phyloP scores from a whole-genome alignment of 805 yeast species.

The Yarrowia sp. region DNA sequence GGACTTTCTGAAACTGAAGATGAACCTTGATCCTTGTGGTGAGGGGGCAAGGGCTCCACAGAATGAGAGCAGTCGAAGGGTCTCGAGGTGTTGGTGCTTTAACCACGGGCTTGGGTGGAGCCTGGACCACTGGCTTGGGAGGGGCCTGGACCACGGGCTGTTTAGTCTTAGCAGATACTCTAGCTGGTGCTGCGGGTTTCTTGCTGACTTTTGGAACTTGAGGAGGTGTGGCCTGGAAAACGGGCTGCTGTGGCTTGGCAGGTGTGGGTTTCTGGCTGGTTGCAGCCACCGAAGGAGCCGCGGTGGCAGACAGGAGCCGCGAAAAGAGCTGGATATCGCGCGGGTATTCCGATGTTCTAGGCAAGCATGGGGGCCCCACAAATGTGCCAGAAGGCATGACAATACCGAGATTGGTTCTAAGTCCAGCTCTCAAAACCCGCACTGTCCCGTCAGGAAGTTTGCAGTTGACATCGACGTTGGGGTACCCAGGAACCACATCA shows the following conservation, averaged over 20 bases:
- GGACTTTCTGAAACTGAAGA: too few relatives aligned
- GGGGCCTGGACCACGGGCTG: neutral
- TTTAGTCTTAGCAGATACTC: neutral
- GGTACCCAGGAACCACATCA: neutral
- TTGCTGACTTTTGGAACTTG: too few relatives aligned
- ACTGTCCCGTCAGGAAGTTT: neutral
- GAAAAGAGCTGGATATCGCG: too few relatives aligned
- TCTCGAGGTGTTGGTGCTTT: neutral
- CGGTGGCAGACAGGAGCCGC: neutral
- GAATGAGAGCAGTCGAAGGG: neutral
- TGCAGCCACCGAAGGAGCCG: neutral
- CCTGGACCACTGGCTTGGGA: neutral
- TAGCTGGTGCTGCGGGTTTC: neutral
- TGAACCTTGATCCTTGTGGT: neutral
- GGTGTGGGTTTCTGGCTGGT: neutral
- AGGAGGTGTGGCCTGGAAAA: too few relatives aligned
- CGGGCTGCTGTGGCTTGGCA: neutral
- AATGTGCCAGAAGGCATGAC: neutral
- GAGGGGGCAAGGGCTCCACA: neutral
- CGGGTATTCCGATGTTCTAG: too few relatives aligned
- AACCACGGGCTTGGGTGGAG: neutral
- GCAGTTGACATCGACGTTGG: neutral
- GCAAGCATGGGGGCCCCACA: too few relatives aligned
- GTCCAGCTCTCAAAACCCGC: neutral
- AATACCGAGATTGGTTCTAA: neutral